Conservation (phyloP, 1,284 basidiomycete species). For the Polyporus tsugae region DNA sequence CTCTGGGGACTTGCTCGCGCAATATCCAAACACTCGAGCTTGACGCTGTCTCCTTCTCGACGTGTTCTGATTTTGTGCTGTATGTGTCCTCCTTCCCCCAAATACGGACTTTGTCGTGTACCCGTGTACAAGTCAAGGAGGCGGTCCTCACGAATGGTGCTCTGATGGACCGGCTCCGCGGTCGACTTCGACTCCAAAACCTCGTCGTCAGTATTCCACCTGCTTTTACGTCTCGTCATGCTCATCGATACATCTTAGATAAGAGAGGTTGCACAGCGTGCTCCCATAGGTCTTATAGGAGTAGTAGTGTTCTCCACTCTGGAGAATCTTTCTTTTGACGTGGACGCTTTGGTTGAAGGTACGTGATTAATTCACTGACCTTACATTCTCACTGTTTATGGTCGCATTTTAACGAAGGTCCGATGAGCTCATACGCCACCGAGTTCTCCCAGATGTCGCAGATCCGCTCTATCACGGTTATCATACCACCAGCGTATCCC, state of each 20-base stretch:
- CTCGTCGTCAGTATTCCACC: background rate
- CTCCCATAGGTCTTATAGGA: background rate
- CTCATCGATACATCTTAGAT: background rate
- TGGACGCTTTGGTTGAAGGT: background rate
- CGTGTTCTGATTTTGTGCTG: background rate
- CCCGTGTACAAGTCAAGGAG: background rate
- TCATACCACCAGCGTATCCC: background rate
- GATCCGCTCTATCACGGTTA: background rate
- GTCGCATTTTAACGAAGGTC: background rate
- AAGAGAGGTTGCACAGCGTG: background rate
- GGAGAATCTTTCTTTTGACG: background rate
- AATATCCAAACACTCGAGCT: background rate
- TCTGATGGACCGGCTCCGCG: background rate
- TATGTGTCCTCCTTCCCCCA: background rate
- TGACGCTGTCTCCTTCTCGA: background rate
- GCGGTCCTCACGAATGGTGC: background rate
- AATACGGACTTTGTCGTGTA: background rate
- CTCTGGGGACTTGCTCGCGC: background rate
- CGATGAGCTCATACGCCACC: background rate
- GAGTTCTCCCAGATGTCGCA: background rate
- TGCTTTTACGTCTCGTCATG: background rate
- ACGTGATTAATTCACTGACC: background rate
- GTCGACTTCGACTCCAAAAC: background rate
- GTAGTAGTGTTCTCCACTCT: background rate
- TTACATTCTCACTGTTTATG: too few relatives aligned